Evolutionary conservation across 371 early-diverging fungal genomes (phyloP), one percentile per base, ranked within the genome.

Genomic region (Phascolomyces articulosus): DNA sequence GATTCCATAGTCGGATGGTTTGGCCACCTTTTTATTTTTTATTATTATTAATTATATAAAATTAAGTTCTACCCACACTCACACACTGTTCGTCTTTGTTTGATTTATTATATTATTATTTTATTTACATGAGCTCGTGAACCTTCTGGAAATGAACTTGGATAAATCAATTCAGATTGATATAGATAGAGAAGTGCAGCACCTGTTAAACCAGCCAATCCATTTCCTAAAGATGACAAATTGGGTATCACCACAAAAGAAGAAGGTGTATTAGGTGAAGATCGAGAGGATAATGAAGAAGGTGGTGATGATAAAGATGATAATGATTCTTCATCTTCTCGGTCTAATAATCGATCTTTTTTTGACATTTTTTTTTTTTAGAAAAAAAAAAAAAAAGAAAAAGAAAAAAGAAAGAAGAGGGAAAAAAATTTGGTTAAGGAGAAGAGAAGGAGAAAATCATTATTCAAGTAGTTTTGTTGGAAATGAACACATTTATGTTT

Each of bases 1-100:
- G 67, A 93, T 69, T 27, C 87, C 84, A 77, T 85, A 87, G 53
- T 90, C 89, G 48, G 90, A 84, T 55, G 96, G 92, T 64, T 85
- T 81, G 40, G 81, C 84, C 34, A 95, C 84, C 93, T 91, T 64
- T n/a, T 21, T 29, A 40, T 23, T 11, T 29, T 23, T 18, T 10
- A 9, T 18, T 51, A 24, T 24, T 18, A 16, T 34, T 55, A 38
- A 41, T 16, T 3, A 28, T 24, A 40, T 26, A 13, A 11, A 23
- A 26, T 15, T 11, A 20, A 40, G 61, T 40, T n/a, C n/a, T n/a
- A n/a, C n/a, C n/a, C n/a, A n/a, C n/a, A n/a, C n/a, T n/a, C n/a
- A n/a, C n/a, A n/a, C n/a, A n/a, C n/a, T 6, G 2, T 16, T 21
- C 4, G 15, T 54, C 24, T 23, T 29, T 20, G 10, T 4, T 18